Conservation (phyloP, 2,329 filamentous ascomycete genomes). For the Penicillium aurantiogriseum region DNA sequence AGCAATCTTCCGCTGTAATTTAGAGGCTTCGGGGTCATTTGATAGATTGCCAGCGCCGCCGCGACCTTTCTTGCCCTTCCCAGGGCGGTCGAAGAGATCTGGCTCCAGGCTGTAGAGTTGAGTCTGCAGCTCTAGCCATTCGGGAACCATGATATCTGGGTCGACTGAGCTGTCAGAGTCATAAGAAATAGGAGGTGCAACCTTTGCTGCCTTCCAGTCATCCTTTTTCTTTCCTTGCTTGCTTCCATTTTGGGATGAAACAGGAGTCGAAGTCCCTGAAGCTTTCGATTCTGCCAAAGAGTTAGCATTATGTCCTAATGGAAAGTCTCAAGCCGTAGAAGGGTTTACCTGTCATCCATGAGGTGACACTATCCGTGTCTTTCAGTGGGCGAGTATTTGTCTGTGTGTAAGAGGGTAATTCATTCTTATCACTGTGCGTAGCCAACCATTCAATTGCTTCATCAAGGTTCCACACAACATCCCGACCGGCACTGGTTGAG, state of each 20-base stretch:
- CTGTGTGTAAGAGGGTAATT: constrained; percentile 70
- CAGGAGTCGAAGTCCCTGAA: constrained; percentile 28
- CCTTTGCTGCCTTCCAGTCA: constrained; percentile 26
- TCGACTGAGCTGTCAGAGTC: constrained; percentile 66
- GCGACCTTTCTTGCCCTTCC: constrained; percentile 44
- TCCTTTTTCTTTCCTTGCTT: constrained; percentile 28
- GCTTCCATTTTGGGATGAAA: constrained; percentile 22
- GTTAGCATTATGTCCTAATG: constrained; percentile 27
- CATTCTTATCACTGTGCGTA: constrained; percentile 66
- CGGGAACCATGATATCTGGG: constrained; percentile 70
- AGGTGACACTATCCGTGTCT: constrained; percentile 32
- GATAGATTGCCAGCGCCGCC: constrained; percentile 18
- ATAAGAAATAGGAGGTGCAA: constrained; percentile 29
- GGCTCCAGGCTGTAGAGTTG: constrained; percentile 64
- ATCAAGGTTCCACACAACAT: constrained; percentile 78
- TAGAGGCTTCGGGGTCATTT: constrained; percentile 54
- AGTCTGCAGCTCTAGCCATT: constrained; percentile 72
- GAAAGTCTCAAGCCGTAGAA: constrained; percentile 8
- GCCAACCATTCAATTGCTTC: constrained; percentile 89
- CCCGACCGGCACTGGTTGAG: constrained; percentile 53
- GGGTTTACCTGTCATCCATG: constrained; percentile 39
- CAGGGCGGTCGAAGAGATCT: constrained; percentile 46
- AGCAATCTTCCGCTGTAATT: constrained; percentile 70
- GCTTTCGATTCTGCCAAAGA: constrained; percentile 30
- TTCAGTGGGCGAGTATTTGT: constrained; percentile 29